Evolutionary conservation across 345 rosid genomes (phyloP), one percentile per base, ranked within the genome.

Genomic region (Erysimum cheiranthoides): DNA sequence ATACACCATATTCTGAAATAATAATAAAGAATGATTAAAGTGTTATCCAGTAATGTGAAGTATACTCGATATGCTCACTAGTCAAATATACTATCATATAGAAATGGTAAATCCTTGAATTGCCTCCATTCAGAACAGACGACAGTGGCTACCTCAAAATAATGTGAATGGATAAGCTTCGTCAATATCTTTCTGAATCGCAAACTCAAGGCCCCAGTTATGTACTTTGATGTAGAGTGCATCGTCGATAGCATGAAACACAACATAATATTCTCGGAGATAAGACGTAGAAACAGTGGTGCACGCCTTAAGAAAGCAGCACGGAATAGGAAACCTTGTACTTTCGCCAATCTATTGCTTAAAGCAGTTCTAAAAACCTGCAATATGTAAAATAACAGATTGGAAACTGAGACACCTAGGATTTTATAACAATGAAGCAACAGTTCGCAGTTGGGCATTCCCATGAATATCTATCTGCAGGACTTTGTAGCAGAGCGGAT

Each of bases 311-410:
- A 93, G 82, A 95, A 95, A 57, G 98, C 98, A 52, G 99, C 94
- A 45, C 93, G 98, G 70, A 95, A 93, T 52, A 95, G 82, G 82
- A 93, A 95, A 75, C 99, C 99, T 80, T 93, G 98, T 61, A 95
- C 96, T 91, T 93, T 95, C 25, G 99, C 99, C 74, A 93, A 81
- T 84, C 98, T 85, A 77, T 95, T 93, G 89, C 94, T 89, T 87
- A 91, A 79, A 82, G 90, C 82, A 63, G 99, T 90, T 82, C 90
- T 89, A 63, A 89, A 80, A 53, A 93, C 92, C 99, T 95, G 90
- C 64, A 80, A 70, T 36, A 25, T 50, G 49, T 51, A 36, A 30
- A 6, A 66, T 8, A 25, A 81, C 64, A 58, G 50, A 50, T 58
- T 50, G 5, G 46, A 50, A 62, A 66, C 0, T 39, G 31, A 68